phyloP scores from a whole-genome alignment of 176 grass and related monocot species.

The Aegilops umbellulata region DNA sequence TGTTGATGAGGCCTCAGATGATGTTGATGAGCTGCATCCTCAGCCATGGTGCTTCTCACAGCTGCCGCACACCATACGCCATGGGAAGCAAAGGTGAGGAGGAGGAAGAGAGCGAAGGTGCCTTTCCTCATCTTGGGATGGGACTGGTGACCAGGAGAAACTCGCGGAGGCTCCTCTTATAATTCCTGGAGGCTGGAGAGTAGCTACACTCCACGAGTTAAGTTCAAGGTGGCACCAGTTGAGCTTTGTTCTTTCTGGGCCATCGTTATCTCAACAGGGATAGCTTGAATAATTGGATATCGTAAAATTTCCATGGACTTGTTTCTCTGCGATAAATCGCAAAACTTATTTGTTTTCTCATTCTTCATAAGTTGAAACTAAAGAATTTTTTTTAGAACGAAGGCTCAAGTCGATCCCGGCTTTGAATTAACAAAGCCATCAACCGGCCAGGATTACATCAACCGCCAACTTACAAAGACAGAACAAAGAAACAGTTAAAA shows the following conservation, averaged over 20 bases:
- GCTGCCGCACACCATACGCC: conserved; percentile 28
- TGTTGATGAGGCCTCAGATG: conserved; percentile 16
- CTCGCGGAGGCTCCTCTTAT: conserved; percentile 32
- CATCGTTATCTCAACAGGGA: too few relatives aligned
- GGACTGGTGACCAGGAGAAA: conserved; percentile 16
- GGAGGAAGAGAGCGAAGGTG: conserved; percentile 4
- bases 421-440: too few relatives aligned
- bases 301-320: not conserved
- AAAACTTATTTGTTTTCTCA: not conserved
- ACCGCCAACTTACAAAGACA: too few relatives aligned
- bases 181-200: not conserved
- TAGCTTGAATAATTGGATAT: too few relatives aligned
- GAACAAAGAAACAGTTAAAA: too few relatives aligned
- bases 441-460: too few relatives aligned
- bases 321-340: not conserved
- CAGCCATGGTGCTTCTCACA: not conserved
- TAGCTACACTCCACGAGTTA: not conserved
- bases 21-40: not conserved
- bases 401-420: too few relatives aligned
- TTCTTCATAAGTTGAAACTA: not conserved
- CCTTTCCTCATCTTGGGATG: conserved; percentile 36
- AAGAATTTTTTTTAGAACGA: too few relatives aligned
- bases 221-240: too few relatives aligned
- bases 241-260: too few relatives aligned
- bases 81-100: conserved; percentile 33